These are phyloP conservation scores for Gyromitra esculenta DNA, from an alignment of 2,329 filamentous ascomycete species.

Conservation along the genomic window DNA sequence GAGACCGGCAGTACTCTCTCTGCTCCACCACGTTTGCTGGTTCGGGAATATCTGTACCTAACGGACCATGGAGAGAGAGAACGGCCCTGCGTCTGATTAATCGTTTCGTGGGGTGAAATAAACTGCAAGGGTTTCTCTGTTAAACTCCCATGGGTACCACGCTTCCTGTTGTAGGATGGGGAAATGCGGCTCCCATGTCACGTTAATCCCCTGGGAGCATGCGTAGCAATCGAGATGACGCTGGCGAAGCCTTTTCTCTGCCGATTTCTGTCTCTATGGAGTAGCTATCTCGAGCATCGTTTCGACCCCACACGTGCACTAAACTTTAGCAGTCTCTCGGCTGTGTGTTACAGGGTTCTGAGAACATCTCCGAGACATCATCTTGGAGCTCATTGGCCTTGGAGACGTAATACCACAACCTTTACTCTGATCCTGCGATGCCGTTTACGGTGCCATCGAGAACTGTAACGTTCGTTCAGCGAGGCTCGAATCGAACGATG, in stretches of 20 bases:
- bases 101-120: background rate
- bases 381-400: background rate
- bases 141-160: background rate
- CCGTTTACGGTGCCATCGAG: background rate
- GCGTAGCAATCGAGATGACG: background rate
- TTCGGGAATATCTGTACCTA: background rate
- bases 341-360: background rate
- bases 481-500: background rate
- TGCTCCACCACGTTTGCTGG: background rate
- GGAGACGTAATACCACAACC: background rate
- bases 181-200: slow-evolving; percentile 5
- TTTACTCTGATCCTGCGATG: slow-evolving; percentile 18
- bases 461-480: background rate
- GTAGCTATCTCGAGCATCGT: background rate
- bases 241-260: background rate
- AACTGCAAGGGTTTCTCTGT: background rate
- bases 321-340: background rate
- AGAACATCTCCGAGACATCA: slow-evolving; percentile 1
- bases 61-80: background rate
- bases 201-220: background rate
- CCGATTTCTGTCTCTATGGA: background rate
- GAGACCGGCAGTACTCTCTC: background rate
- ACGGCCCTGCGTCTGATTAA: background rate
- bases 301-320: background rate
- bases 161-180: background rate